These are phyloP conservation scores for Chlamydomonas sphaeroides DNA, from an alignment of 139 green algal genomes.

Conservation along the genomic window DNA sequence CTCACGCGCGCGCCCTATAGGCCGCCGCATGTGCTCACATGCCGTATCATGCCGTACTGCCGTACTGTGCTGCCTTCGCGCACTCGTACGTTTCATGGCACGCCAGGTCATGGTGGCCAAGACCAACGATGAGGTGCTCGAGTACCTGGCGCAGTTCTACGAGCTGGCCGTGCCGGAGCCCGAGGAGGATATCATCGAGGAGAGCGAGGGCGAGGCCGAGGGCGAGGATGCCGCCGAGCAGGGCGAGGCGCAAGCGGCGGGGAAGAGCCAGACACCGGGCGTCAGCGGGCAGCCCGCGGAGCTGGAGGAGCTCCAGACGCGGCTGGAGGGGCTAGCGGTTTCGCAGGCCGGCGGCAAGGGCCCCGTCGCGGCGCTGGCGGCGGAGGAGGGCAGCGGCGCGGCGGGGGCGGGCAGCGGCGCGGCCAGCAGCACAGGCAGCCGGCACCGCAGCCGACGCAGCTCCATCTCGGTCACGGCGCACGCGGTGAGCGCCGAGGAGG, in stretches of 20 bases:
- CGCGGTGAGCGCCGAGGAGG: slow-evolving; percentile 30
- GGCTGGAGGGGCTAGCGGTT: background rate
- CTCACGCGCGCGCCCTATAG: no score
- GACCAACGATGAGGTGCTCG: slow-evolving; percentile 63
- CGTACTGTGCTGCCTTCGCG: background rate
- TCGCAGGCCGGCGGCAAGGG: background rate
- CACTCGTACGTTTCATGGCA: no score
- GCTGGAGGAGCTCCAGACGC: background rate
- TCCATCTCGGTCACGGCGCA: background rate
- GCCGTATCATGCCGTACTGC: background rate
- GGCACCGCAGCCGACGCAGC: slow-evolving; percentile 8
- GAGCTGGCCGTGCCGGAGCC: slow-evolving; percentile 27
- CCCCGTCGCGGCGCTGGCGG: background rate
- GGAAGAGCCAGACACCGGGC: background rate
- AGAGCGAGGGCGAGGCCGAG: background rate
- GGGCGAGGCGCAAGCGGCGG: background rate
- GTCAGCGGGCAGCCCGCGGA: background rate
- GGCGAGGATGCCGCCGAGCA: background rate
- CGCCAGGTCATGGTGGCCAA: slow-evolving; percentile 63
- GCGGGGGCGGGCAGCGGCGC: background rate
- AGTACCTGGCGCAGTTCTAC: slow-evolving; percentile 60
- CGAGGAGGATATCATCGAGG: background rate
- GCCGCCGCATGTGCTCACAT: no score
- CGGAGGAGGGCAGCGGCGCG: background rate
- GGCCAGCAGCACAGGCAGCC: background rate